Conservation (phyloP, 208 protist genomes). For the Wallacemonas sp. region DNA sequence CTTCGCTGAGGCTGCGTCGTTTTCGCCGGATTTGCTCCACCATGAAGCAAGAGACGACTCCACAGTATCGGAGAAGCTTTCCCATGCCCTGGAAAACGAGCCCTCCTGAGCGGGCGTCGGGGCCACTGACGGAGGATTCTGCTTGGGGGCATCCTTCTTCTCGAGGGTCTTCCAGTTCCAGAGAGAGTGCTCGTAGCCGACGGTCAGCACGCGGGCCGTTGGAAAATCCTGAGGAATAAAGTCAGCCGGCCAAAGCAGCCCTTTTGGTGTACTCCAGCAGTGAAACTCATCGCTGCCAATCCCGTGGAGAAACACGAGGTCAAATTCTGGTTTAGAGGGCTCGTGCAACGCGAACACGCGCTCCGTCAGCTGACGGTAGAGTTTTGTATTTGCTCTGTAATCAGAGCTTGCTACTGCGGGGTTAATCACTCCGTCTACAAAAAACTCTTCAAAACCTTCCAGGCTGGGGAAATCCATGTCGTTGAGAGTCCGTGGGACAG, state of each 20-base stretch:
- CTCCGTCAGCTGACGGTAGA: conserved; percentile 28
- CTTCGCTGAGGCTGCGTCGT: background rate
- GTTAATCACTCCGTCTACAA: conserved; percentile 37
- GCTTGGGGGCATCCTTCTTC: background rate
- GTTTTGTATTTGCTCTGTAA: conserved; percentile 14
- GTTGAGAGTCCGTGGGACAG: background rate
- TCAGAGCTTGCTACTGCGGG: conserved; percentile 12
- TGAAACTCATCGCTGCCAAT: conserved; percentile 70
- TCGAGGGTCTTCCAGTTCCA: conserved; percentile 39
- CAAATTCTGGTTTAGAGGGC: conserved; percentile 35
- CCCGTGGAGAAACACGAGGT: conserved; percentile 66
- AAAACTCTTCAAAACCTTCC: conserved; percentile 41
- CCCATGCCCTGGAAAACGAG: conserved; percentile 1
- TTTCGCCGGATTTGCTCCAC: background rate
- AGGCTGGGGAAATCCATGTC: conserved; percentile 30
- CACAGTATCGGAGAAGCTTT: conserved; percentile 6
- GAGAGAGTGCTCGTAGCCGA: conserved; percentile 59
- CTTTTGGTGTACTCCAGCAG: conserved; percentile 56
- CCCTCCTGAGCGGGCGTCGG: background rate
- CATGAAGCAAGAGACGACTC: conserved; percentile 2
- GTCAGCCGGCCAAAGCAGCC: conserved; percentile 54
- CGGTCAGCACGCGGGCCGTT: conserved; percentile 43
- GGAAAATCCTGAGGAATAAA: conserved; percentile 75
- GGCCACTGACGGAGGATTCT: background rate
- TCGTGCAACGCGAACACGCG: conserved; percentile 35